Conservation (phyloP, 768 basidiomycete genomes). For the Suillus lakei region DNA sequence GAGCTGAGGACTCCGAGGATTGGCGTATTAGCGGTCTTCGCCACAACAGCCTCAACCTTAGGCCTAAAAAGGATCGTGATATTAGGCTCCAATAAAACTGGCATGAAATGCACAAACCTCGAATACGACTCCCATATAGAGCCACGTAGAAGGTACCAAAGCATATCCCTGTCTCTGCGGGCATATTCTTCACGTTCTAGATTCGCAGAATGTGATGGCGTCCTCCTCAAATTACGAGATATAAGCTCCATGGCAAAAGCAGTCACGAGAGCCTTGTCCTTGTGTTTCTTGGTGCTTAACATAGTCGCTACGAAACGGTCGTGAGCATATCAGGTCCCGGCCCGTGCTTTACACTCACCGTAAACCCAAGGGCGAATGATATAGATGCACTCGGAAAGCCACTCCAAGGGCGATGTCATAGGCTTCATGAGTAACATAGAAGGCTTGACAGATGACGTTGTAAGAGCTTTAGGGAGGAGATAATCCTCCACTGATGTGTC, state of each 20-base stretch:
- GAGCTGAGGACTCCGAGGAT: slow-evolving; percentile 71
- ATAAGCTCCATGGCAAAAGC: slow-evolving; percentile 73
- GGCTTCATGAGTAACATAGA: slow-evolving; percentile 68
- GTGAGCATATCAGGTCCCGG: slow-evolving; percentile 13
- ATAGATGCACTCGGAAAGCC: slow-evolving; percentile 75
- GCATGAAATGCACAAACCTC: slow-evolving; percentile 10
- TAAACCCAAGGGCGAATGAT: slow-evolving; percentile 77
- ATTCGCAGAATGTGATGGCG: slow-evolving; percentile 60
- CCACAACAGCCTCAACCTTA: slow-evolving; percentile 69
- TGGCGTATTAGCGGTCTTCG: slow-evolving; percentile 58
- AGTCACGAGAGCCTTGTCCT: slow-evolving; percentile 64
- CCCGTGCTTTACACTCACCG: slow-evolving; percentile 47
- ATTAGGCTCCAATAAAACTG: slow-evolving; percentile 5
- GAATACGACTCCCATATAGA: slow-evolving; percentile 78
- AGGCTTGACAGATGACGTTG: slow-evolving; percentile 71
- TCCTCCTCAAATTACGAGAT: slow-evolving; percentile 75
- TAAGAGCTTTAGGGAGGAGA: slow-evolving; percentile 80
- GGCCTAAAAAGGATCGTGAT: slow-evolving; percentile 52
- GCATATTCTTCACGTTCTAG: slow-evolving; percentile 83
- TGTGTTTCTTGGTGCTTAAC: slow-evolving; percentile 26
- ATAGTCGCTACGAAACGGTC: slow-evolving; percentile 24
- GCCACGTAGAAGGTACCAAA: slow-evolving; percentile 87
- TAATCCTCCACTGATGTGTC: slow-evolving; percentile 76
- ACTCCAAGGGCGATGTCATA: slow-evolving; percentile 68
- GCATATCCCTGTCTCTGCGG: slow-evolving; percentile 76